phyloP scores from a whole-genome alignment of 495 filamentous ascomycete species.

The Xylaria cubensis region DNA sequence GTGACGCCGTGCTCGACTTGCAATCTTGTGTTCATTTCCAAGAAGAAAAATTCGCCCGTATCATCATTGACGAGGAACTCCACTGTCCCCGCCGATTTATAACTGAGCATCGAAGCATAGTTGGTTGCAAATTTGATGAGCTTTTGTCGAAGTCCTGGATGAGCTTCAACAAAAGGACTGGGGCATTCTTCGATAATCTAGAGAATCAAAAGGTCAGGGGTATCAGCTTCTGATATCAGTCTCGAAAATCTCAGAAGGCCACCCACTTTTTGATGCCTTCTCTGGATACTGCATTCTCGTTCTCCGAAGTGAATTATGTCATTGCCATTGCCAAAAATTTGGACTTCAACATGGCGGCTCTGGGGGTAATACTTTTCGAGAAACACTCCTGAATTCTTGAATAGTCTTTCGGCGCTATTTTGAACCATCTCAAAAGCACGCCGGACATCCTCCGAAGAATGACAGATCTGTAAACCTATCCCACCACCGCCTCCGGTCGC shows the following conservation, averaged over 20 bases:
- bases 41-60: conserved; percentile 65
- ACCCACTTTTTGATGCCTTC: conserved; percentile 55
- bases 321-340: conserved; percentile 63
- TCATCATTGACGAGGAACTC: conserved; percentile 70
- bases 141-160: conserved; percentile 52
- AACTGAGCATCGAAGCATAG: conserved; percentile 60
- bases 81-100: conserved; percentile 66
- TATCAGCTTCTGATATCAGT: conserved; percentile 44
- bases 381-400: conserved; percentile 35
- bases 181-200: conserved; percentile 48
- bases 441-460: conserved; percentile 45
- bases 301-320: conserved; percentile 62
- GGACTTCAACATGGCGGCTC: conserved; percentile 64
- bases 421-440: conserved; percentile 51
- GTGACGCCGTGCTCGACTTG: conserved; percentile 74
- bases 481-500: conserved; percentile 61
- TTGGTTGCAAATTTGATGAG: conserved; percentile 59
- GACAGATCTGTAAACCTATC: conserved; percentile 55
- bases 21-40: conserved; percentile 72
- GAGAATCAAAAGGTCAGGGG: conserved; percentile 2
- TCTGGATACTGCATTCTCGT: conserved; percentile 65
- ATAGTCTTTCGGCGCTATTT: conserved; percentile 29
- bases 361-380: conserved; percentile 58
- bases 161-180: conserved; percentile 49
- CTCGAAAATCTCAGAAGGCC: conserved; percentile 12